Conservation (phyloP, 495 filamentous ascomycete species). For the Pseudevernia furfuracea region DNA sequence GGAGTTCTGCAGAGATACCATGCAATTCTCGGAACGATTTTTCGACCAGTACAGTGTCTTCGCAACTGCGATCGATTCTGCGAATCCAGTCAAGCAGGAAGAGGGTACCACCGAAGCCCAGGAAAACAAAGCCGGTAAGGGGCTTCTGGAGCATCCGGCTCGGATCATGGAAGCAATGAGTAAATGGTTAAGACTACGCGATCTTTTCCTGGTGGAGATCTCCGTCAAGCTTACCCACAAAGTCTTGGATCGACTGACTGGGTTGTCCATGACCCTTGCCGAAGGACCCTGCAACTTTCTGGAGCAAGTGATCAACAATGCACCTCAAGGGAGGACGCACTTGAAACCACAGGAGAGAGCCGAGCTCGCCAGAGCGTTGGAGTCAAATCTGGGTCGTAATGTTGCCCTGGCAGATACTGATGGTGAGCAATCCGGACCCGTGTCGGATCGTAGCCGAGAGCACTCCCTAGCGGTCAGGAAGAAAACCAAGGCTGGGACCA, state of each 20-base stretch:
- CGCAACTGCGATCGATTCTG: slow-evolving; percentile 52
- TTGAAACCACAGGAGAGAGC: slow-evolving; percentile 70
- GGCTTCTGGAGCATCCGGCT: slow-evolving; percentile 54
- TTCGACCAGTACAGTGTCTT: slow-evolving; percentile 78
- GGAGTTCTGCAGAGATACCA: slow-evolving; percentile 87
- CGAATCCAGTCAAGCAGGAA: slow-evolving; percentile 28
- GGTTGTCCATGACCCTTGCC: slow-evolving; percentile 60
- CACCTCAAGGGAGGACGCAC: slow-evolving; percentile 49
- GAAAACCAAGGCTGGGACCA: slow-evolving; percentile 55
- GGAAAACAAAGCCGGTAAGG: slow-evolving; percentile 41
- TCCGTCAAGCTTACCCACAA: slow-evolving; percentile 62
- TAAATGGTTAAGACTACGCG: slow-evolving; percentile 76
- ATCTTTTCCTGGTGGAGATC: slow-evolving; percentile 70
- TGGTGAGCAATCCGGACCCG: slow-evolving; percentile 21
- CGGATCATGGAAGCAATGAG: slow-evolving; percentile 58
- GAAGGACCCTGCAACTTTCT: slow-evolving; percentile 53
- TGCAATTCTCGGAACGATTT: slow-evolving; percentile 80
- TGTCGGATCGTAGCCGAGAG: slow-evolving; percentile 13
- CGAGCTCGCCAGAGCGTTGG: slow-evolving; percentile 69
- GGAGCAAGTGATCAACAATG: slow-evolving; percentile 44
- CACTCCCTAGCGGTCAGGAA: slow-evolving; percentile 29
- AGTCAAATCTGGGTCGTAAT: slow-evolving; percentile 60
- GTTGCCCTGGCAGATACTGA: slow-evolving; percentile 36
- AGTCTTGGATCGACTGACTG: slow-evolving; percentile 63
- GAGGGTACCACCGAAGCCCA: slow-evolving; percentile 38